Evolutionary conservation across 2,329 filamentous ascomycete species (phyloP).

Genomic region (Colletotrichum acutatum): DNA sequence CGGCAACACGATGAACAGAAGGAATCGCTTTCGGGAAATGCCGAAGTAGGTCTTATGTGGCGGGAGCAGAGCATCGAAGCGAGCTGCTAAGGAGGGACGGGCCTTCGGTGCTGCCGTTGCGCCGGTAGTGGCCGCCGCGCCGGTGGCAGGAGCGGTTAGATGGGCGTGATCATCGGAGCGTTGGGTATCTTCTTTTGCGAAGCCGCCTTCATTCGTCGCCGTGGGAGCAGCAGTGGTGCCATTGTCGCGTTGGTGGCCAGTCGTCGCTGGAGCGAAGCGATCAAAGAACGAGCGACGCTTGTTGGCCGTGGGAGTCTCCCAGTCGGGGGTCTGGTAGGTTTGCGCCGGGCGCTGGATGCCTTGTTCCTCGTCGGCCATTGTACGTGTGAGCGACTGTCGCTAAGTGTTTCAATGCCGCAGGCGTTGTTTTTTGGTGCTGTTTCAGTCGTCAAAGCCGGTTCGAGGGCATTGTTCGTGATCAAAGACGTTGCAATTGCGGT

Average conservation of each 20-base stretch:
- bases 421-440: neutral
- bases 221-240: neutral
- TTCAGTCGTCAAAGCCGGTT: neutral
- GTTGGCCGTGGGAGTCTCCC: conserved; percentile 18
- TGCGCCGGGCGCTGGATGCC: conserved; percentile 19
- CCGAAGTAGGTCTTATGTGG: conserved; percentile 24
- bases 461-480: neutral
- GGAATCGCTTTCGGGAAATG: conserved; percentile 16
- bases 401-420: neutral
- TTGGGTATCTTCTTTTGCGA: neutral
- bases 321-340: conserved; percentile 27
- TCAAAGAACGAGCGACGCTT: conserved; percentile 22
- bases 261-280: conserved; percentile 8
- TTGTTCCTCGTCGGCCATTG: conserved; percentile 27
- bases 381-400: neutral
- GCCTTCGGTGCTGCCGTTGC: neutral
- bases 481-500: neutral
- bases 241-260: neutral
- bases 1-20: conserved; percentile 17
- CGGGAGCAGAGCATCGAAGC: conserved; percentile 25
- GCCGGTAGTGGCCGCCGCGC: neutral
- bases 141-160: neutral
- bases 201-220: neutral
- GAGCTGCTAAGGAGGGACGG: neutral
- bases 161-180: neutral